Evolutionary conservation across 192 early-diverging fungal genomes (phyloP).

Genomic region (Coemansia sp.): DNA sequence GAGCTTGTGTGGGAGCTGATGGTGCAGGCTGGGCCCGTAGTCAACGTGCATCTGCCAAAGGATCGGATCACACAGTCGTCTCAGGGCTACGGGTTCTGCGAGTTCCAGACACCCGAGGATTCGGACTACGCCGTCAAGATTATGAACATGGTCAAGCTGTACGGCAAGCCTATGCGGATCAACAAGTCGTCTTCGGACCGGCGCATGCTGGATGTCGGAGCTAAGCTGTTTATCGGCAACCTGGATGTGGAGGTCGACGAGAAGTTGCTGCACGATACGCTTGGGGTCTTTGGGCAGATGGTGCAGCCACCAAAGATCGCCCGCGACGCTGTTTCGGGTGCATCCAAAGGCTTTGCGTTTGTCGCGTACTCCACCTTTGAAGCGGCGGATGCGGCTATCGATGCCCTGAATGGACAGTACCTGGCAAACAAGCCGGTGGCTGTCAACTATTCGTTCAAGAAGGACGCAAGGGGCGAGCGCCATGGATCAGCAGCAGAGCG

Average conservation of each 20-base stretch:
- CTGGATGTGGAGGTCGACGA: slow-evolving; percentile 88
- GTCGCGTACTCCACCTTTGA: slow-evolving; percentile 92
- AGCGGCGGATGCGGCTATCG: slow-evolving; percentile 92
- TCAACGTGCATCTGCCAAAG: slow-evolving; percentile 96
- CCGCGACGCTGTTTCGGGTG: slow-evolving; percentile 81
- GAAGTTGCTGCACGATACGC: slow-evolving; percentile 90
- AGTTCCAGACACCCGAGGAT: slow-evolving; percentile 92
- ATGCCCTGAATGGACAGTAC: slow-evolving; percentile 98
- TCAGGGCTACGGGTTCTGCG: slow-evolving; percentile 95
- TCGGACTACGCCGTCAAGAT: slow-evolving; percentile 96
- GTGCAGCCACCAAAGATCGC: slow-evolving; percentile 84
- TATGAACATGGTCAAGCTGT: slow-evolving; percentile 96
- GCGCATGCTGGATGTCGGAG: slow-evolving; percentile 89
- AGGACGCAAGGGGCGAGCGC: slow-evolving; percentile 96
- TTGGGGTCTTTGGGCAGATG: slow-evolving; percentile 91
- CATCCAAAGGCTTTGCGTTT: slow-evolving; percentile 92
- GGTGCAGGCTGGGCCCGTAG: slow-evolving; percentile 94
- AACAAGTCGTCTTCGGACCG: slow-evolving; percentile 90
- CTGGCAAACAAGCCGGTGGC: slow-evolving; percentile 90
- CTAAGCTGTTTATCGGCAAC: slow-evolving; percentile 95
- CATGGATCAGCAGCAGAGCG: slow-evolving; percentile 95
- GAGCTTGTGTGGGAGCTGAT: slow-evolving; percentile 97
- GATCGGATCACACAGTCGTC: slow-evolving; percentile 93
- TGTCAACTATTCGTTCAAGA: slow-evolving; percentile 94
- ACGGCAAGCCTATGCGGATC: slow-evolving; percentile 90